Evolutionary conservation across 495 filamentous ascomycete species (phyloP).

Genomic region (Tricharina praecox): DNA sequence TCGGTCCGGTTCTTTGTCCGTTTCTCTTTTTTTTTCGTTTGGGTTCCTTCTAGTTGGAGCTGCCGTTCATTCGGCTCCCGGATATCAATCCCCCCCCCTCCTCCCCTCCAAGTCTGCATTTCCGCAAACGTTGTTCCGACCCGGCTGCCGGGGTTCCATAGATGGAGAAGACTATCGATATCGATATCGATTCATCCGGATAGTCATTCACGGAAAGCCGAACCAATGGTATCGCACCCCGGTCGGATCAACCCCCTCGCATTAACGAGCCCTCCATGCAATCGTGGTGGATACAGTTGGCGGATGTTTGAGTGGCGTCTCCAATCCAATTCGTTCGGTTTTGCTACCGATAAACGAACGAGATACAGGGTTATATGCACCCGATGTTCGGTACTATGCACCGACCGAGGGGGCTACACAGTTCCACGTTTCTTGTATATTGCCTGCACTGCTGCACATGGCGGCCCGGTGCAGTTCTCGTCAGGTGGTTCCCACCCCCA

Average conservation of each 20-base stretch:
- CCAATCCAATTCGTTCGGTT: not conserved
- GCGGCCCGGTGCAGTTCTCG: constrained; percentile 20
- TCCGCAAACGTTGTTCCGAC: not conserved
- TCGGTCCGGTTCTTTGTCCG: too few relatives aligned
- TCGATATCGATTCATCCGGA: not conserved
- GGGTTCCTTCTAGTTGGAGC: too few relatives aligned
- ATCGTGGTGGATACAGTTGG: not conserved
- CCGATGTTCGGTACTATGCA: constrained; percentile 23
- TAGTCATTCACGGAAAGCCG: not conserved
- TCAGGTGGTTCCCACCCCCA: constrained; percentile 24
- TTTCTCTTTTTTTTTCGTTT: too few relatives aligned
- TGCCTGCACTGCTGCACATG: constrained; percentile 17
- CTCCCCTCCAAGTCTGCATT: not conserved
- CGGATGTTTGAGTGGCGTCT: not conserved
- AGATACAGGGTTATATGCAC: not conserved
- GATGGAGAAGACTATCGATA: not conserved
- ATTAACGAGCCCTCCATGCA: too few relatives aligned
- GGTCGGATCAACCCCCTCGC: too few relatives aligned
- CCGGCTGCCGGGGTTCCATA: not conserved
- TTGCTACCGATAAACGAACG: not conserved
- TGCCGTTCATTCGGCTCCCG: too few relatives aligned
- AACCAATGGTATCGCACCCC: not conserved
- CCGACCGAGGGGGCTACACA: constrained; percentile 21
- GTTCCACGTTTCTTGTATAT: constrained; percentile 26
- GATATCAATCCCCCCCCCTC: too few relatives aligned